Base-by-base conservation (phyloP, 2,329 filamentous ascomycete species). In the Fusarium nelsonii region DNA sequence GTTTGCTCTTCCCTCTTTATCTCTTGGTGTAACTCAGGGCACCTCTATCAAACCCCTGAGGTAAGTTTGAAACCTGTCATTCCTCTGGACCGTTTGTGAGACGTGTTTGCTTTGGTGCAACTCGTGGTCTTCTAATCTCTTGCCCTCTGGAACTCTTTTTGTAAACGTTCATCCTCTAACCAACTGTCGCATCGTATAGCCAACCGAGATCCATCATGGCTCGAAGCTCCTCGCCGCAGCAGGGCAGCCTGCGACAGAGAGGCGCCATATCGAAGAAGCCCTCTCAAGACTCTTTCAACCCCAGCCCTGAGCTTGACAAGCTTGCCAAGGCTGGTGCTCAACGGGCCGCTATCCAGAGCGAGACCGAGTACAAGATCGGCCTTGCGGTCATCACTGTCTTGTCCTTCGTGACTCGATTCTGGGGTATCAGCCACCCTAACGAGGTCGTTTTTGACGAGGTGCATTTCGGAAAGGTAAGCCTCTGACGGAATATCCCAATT, bases 401-500 rank as follows among this genome's bases (percentile, higher is more conserved):
- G 71, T 95, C 93, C 50, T 98, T 99, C 77, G 77, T 94, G 67
- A 98, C 96, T 48, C 88, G 96, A 67, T 99, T 99, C 85, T 98
- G 92, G 89, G 94, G 94, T 68, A 97, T 99, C 79, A 93, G 87
- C 78, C 94, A 97, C 81, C 96, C 96, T 16, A 91, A 97, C 77
- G 92, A 98, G 83, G 96, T 99, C 58, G 96, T 99, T 50, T 99
- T 99, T 77, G 96, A 99, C 78, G 96, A 99, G 82, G 96, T 99
- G 60, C 96, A 99, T 83, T 99, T 99, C 81, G 96, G 96, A 84
- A 99, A 99, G 92, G 95, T 97, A 85, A 63, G 86, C 75, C 36
- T 40, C 8, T 8, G 16, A 44, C 28, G 20, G 14, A 4, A 18
- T 52, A 61, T 28, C 18, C 53, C 53, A 8, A 15, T n/a, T 18